Evolutionary conservation across 2,329 filamentous ascomycete genomes (phyloP).

Genomic region (Thermomyces lanuginosus): DNA sequence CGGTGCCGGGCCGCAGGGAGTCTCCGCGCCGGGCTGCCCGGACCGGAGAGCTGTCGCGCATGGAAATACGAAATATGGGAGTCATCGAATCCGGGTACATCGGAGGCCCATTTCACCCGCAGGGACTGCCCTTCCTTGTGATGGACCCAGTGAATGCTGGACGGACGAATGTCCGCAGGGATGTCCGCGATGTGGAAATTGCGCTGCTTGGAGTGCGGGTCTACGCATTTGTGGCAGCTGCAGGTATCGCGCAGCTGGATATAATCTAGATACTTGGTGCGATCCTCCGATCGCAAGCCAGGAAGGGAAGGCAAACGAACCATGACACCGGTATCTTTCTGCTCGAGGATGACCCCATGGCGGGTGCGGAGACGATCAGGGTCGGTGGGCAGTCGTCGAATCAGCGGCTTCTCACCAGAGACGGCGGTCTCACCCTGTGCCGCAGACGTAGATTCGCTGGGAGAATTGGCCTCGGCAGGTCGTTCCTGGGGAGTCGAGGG

Average conservation of each 20-base stretch:
- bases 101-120: conserved; percentile 45
- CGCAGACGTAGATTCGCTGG: too few species aligned
- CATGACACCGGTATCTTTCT: too few species aligned
- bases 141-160: conserved; percentile 15
- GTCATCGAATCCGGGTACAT: conserved; percentile 30
- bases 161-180: conserved; percentile 31
- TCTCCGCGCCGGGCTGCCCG: conserved; percentile 5
- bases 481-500: too few species aligned
- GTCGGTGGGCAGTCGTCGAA: too few species aligned
- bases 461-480: too few species aligned
- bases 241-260: conserved; percentile 39
- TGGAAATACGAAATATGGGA: conserved; percentile 26
- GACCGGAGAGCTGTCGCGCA: too few species aligned
- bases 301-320: too few species aligned
- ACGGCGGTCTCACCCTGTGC: too few species aligned
- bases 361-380: too few species aligned
- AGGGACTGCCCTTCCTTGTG: conserved; percentile 26
- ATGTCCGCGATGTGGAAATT: conserved; percentile 51
- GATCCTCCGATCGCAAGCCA: background rate
- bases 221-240: conserved; percentile 36
- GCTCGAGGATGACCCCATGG: too few species aligned
- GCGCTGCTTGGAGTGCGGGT: conserved; percentile 45
- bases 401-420: too few species aligned
- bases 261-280: conserved; percentile 4
- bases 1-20: conserved; percentile 10